Base-by-base conservation (phyloP, 139 green algal species). In the Diplosphaera chodatii region DNA sequence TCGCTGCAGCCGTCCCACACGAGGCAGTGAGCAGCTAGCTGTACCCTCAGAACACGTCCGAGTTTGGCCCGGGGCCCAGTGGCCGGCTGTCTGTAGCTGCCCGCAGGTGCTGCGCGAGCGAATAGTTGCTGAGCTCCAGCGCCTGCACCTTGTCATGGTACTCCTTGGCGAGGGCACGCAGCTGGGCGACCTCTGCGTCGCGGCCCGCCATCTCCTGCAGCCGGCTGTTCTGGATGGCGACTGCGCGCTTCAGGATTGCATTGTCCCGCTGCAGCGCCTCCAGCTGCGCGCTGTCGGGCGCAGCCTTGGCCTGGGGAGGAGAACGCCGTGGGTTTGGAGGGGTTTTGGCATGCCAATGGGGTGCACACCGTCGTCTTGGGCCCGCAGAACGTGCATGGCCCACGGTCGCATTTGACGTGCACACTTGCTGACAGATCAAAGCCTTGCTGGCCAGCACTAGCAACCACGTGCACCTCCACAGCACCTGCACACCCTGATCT, bases 91-190 rank as follows among this genome's bases (percentile, higher is more conserved):
- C 73, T 1, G 84, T 87, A 18, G 88, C 89, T 64, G 86, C 82
- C 21, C 83, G 83, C 40, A 95, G 78, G 80, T 95, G 90, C 72
- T 93, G 68, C 23, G 81, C 69, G 30, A 95, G 74, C 2, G 78
- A 87, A 72, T 92, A 95, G 74, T 95, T 94, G 72, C 73, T 83
- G n/a, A 93, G 56, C 73, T 95, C 87, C 66, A 92, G 72, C 13
- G 70, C 62, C 6, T 85, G 81, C 34, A 89, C 55, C 32, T 82
- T 79, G 74, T 91, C 77, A 72, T 91, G 84, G 23, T 83, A 83
- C 66, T 85, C 80, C 48, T 59, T 59, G 48, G 48, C 48, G 64
- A 78, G 15, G 23, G 69, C 56, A 30, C 81, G 80, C 69, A 94
- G 78, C 40, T 74, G 63, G 21, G 67, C 56, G 63, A 86, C 37